Conservation (phyloP, 1,284 basidiomycete species). For the Pascua guehoae region DNA sequence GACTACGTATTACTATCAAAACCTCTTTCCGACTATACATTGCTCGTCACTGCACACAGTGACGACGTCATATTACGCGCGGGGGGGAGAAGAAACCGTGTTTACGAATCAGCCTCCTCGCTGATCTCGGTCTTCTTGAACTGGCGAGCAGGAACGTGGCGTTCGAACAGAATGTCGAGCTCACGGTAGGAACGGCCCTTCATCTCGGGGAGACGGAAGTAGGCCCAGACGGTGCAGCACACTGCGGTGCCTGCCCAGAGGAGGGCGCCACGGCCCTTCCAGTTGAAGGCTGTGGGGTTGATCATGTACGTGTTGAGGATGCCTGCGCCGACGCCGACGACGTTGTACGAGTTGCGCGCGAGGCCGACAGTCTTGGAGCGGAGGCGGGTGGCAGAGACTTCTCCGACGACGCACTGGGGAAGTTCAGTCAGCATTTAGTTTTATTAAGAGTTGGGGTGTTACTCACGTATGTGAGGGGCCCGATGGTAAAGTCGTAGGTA, state of each 20-base stretch:
- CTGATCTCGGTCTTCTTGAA: constrained; percentile 40
- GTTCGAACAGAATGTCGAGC: constrained; percentile 49
- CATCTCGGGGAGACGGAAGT: constrained; percentile 28
- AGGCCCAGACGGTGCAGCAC: constrained; percentile 14
- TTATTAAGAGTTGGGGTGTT: background rate
- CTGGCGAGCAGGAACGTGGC: constrained; percentile 40
- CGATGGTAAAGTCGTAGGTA: constrained; percentile 30
- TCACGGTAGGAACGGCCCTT: constrained; percentile 48
- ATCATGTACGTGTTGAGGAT: constrained; percentile 21
- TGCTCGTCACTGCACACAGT: no score
- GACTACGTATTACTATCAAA: no score
- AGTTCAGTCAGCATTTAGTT: background rate
- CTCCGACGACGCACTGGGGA: constrained; percentile 46
- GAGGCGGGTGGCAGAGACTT: constrained; percentile 48
- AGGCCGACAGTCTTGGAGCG: constrained; percentile 54
- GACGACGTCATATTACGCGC: no score
- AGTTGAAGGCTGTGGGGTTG: constrained; percentile 21
- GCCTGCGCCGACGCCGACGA: constrained; percentile 18
- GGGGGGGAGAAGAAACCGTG: background rate
- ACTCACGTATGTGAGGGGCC: constrained; percentile 21
- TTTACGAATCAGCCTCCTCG: constrained; percentile 6
- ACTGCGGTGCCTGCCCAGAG: constrained; percentile 45
- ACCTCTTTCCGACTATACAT: no score
- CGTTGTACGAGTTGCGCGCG: constrained; percentile 49
- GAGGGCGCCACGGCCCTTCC: constrained; percentile 38